Evolutionary conservation across 2,329 filamentous ascomycete genomes (phyloP), one percentile per base, ranked within the genome.

Genomic region (Stemphylium beticola): DNA sequence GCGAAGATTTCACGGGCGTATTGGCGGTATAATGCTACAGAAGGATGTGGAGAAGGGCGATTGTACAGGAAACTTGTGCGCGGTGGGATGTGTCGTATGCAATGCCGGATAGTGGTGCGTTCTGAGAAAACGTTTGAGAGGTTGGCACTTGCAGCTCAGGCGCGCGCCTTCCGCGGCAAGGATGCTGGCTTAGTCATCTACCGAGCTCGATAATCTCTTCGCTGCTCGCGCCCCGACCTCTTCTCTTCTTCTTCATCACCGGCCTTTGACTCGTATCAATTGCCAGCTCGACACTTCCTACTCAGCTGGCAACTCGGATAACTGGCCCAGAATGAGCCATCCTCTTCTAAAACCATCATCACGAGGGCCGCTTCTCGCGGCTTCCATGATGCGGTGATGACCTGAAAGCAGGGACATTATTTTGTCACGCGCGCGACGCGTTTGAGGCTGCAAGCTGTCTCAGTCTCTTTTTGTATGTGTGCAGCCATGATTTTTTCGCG

Each of bases 271-370:
- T 89, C 86, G 89, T 89, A 89, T 88, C 84, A 86, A 87, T 42
- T 84, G 83, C 81, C 85, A 84, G 83, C 81, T 82, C 75, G 81
- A 81, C 70, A 56, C 64, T 66, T 72, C 68, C 73, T 67, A 86
- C 82, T 85, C 83, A 81, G 81, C 84, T 88, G 85, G 81, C 82
- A 85, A 88, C 81, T 89, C 85, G 85, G 85, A 74, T 85, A 67
- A 84, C 83, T 76, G 84, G 88, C 89, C 88, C 79, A 91, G 88
- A 91, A 78, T 70, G 80, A 82, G 70, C 71, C 70, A 77, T 75
- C 83, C 87, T 84, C 84, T 85, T 88, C 81, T 88, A 91, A 91
- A 91, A 91, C 88, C 88, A 88, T 91, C 83, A 84, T 86, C 84
- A 86, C 85, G 88, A 91, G 85, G 84, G 85, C 79, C 81, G 77